Evolutionary conservation across 768 basidiomycete genomes (phyloP).

Genomic region (Sutorius australiensis): DNA sequence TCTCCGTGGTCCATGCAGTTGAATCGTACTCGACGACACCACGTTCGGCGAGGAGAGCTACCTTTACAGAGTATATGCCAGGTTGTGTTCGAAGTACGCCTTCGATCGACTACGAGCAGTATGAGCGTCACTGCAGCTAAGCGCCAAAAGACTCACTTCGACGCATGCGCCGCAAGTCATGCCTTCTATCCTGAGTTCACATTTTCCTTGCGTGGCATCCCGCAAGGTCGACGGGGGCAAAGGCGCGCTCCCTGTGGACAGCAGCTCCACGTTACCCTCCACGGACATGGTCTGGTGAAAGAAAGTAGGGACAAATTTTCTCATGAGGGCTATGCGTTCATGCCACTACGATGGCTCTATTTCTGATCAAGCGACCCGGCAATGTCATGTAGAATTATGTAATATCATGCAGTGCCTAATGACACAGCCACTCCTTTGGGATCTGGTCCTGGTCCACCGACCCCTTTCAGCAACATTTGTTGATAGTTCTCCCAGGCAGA

Average conservation of each 20-base stretch:
- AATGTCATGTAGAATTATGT: constrained; percentile 3
- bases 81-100: constrained; percentile 73
- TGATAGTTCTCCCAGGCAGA: constrained; percentile 80
- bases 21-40: constrained; percentile 90
- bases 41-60: constrained; percentile 96
- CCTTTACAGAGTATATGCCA: constrained; percentile 90
- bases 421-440: neutral
- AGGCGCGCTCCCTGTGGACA: constrained; percentile 18
- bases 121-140: neutral
- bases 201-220: constrained; percentile 42
- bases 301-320: neutral
- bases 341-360: neutral
- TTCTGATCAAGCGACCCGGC: constrained; percentile 3
- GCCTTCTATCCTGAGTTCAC: constrained; percentile 79
- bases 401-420: neutral
- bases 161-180: constrained; percentile 92
- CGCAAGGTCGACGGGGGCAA: constrained; percentile 19
- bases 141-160: constrained; percentile 49
- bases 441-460: constrained; percentile 4
- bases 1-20: constrained; percentile 71
- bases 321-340: neutral
- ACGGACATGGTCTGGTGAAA: constrained; percentile 7
- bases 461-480: constrained; percentile 57
- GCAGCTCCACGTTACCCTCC: constrained; percentile 1
- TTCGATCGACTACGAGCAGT: constrained; percentile 64